A percentile compares a stretch with the other conserved stretches of the same genome.
Conservation (phyloP, 176 grass and related monocot genomes). For the Rhynchospora breviuscula region DNA sequence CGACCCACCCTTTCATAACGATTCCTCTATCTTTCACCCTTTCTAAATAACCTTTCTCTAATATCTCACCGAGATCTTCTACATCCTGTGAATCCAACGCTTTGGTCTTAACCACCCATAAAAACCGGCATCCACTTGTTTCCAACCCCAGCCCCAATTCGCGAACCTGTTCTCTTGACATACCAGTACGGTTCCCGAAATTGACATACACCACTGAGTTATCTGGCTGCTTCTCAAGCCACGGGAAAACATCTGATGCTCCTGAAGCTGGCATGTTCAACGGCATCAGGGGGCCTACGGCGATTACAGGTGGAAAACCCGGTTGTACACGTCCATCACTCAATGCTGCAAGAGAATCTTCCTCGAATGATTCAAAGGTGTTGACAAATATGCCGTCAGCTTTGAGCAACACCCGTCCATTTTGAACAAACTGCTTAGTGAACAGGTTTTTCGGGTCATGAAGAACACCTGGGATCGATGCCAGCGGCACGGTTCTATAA, state of each 20-base stretch:
- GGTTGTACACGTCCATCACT: conserved; percentile 29
- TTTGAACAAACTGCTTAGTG: conserved; percentile 46
- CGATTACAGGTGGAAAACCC: conserved; percentile 29
- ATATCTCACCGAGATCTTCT: conserved; percentile 19
- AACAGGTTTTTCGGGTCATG: conserved; percentile 37
- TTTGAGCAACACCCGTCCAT: conserved; percentile 19
- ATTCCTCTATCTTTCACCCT: conserved; percentile 38
- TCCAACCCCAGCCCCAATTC: conserved; percentile 49
- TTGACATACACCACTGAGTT: conserved; percentile 48
- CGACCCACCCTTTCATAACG: conserved; percentile 51
- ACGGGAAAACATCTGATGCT: neutral
- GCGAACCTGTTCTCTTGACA: conserved; percentile 23
- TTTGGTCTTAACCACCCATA: conserved; percentile 57
- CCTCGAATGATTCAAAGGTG: conserved; percentile 51
- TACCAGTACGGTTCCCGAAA: conserved; percentile 48
- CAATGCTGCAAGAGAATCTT: conserved; percentile 37
- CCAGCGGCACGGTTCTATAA: neutral
- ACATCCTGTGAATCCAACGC: conserved; percentile 38
- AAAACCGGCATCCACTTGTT: conserved; percentile 40
- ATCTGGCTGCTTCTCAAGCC: conserved; percentile 45
- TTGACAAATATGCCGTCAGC: conserved; percentile 38
- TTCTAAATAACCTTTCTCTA: conserved; percentile 29
- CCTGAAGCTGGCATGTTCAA: no score
- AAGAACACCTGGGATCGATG: conserved; percentile 21
- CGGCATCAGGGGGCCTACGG: conserved; percentile 30